Evolutionary conservation across 2,329 filamentous ascomycete species (phyloP), one percentile per base, ranked within the genome.

Genomic region (Cercospora sp.): DNA sequence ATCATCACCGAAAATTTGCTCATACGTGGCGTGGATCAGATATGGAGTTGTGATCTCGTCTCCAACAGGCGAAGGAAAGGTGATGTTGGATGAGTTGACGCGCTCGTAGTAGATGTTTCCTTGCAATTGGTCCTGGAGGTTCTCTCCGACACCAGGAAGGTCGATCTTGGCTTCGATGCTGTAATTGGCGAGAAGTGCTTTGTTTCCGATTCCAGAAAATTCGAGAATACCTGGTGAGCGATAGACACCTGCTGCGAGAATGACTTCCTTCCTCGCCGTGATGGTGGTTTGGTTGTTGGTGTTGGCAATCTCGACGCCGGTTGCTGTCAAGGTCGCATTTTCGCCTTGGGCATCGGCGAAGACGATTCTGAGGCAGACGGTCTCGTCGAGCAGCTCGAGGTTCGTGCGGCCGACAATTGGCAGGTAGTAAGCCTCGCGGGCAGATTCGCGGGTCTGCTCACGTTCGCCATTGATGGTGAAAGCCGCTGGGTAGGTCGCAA

Each of bases 291-390:
- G 77, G 45, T 81, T 82, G 30, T 70, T 69, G 30, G 78, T 78
- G 33, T 79, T 77, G 55, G 79, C 73, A 66, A 79, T 81, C 60
- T 81, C 77, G 6, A 82, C 79, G 65, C 80, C 80, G 6, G 73
- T 79, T 1, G 80, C 80, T 69, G 82, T 81, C 76, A 92, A 79
- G 75, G 88, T 89, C 66, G 89, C 88, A 70, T 87, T 90, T 5
- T 63, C 9, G 70, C 57, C 79, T 79, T 82, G 8, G 80, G 61
- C 12, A 84, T 77, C 36, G 75, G 75, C 57, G 79, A 80, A 3
- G 78, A 82, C 3, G 75, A 77, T 0, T 80, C 81, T 67, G 5
- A 66, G 68, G n/a, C 68, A 70, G 30, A 31, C 36, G 0, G 66
- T 70, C 53, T 83, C 81, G n/a, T 80, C 72, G 23, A 83, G 77